Conservation (phyloP, 2,329 filamentous ascomycete genomes). For the Claviceps sp. region DNA sequence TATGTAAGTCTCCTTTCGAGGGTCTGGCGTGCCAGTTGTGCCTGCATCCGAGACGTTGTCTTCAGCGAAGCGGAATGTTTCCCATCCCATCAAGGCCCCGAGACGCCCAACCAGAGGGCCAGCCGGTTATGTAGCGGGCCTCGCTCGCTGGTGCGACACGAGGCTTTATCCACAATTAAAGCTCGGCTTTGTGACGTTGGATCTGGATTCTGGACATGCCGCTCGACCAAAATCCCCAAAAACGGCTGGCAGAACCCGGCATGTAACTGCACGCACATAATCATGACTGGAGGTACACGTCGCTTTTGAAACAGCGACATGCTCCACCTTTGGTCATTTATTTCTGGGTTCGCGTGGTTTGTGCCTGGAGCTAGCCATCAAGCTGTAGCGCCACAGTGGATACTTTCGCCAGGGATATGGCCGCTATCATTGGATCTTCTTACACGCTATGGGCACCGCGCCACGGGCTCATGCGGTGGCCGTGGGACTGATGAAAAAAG, state of each 20-base stretch:
- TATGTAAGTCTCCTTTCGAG: too few species aligned
- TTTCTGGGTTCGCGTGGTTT: background rate
- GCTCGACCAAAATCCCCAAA: background rate
- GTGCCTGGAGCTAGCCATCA: slow-evolving; percentile 3
- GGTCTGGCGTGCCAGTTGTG: too few species aligned
- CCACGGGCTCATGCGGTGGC: background rate
- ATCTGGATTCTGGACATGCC: background rate
- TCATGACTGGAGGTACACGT: background rate
- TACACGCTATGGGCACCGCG: background rate
- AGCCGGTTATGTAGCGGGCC: background rate
- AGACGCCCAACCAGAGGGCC: background rate
- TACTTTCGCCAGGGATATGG: background rate
- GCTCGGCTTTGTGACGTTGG: background rate
- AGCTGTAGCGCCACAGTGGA: slow-evolving; percentile 1
- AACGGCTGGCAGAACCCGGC: background rate
- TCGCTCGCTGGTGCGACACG: slow-evolving; percentile 3
- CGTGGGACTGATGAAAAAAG: background rate
- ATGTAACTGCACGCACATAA: background rate
- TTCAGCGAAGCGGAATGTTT: background rate
- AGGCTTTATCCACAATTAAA: background rate
- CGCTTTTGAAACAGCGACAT: background rate
- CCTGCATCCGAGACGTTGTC: too few species aligned
- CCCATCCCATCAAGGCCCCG: background rate
- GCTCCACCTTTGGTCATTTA: background rate
- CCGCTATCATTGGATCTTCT: background rate